phyloP scores from a whole-genome alignment of 495 filamentous ascomycete genomes.

The Amorphotheca resinae region DNA sequence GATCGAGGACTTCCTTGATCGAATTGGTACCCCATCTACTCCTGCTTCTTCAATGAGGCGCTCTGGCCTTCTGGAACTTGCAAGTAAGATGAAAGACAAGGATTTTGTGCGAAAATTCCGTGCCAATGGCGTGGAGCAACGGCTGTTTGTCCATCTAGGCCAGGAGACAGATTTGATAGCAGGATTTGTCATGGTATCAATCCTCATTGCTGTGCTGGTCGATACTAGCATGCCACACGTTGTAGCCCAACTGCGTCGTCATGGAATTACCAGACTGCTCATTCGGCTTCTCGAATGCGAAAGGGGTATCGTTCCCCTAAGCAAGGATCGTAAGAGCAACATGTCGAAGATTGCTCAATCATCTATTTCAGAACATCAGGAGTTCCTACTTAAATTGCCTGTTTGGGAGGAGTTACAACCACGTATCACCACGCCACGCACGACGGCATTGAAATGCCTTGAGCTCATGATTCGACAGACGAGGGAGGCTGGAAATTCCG shows the following conservation, averaged over 20 bases:
- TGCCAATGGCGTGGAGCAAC: conserved; percentile 57
- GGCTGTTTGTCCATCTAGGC: conserved; percentile 44
- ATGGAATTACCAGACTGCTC: conserved; percentile 38
- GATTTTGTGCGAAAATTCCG: conserved; percentile 55
- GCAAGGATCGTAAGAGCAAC: conserved; percentile 53
- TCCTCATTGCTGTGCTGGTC: conserved; percentile 42
- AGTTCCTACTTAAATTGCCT: conserved; percentile 33
- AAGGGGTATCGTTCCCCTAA: conserved; percentile 39
- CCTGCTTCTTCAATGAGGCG: conserved; percentile 29
- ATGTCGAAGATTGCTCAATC: conserved; percentile 49
- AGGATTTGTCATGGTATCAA: conserved; percentile 43
- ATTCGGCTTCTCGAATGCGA: conserved; percentile 36
- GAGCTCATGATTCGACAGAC: conserved; percentile 46
- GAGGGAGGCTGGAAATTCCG: conserved; percentile 33
- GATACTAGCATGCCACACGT: conserved; percentile 35
- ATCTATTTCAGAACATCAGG: conserved; percentile 38
- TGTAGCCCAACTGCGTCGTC: conserved; percentile 35
- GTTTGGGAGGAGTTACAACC: conserved; percentile 43
- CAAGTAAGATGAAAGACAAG: conserved; percentile 56
- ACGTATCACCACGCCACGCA: conserved; percentile 42
- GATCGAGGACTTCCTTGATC: conserved; percentile 71
- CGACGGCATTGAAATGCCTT: conserved; percentile 50
- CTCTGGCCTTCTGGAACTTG: conserved; percentile 51
- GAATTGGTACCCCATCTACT: conserved; percentile 50
- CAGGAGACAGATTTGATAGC: conserved; percentile 43